phyloP scores from a whole-genome alignment of 352 stramenopile genomes.

The Paralagenidium karlingii region DNA sequence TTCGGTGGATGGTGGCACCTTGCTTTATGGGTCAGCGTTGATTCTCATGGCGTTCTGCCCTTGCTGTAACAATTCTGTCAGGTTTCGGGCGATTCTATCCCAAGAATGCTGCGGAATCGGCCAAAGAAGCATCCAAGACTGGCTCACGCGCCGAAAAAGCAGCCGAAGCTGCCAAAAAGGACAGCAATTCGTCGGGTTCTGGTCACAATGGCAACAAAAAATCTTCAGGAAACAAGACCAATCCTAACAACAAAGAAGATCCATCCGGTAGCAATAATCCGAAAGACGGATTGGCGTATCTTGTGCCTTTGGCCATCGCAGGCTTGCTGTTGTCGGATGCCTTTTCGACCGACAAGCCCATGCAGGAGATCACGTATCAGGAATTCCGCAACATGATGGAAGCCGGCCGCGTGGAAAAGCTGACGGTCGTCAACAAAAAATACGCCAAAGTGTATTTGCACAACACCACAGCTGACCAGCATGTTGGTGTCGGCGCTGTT shows the following conservation, averaged over 20 bases:
- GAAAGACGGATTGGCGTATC: constrained; percentile 55
- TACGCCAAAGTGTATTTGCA: constrained; percentile 82
- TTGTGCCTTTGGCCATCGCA: constrained; percentile 57
- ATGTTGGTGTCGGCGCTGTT: too few species aligned
- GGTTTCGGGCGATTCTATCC: constrained; percentile 79
- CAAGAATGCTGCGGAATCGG: constrained; percentile 42
- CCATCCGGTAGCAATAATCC: constrained; percentile 18
- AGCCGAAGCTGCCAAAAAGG: constrained; percentile 43
- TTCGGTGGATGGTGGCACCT: neutral
- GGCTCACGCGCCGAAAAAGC: constrained; percentile 14
- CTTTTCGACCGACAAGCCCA: constrained; percentile 57
- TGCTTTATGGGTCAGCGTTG: neutral
- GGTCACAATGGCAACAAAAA: constrained; percentile 30
- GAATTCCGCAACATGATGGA: constrained; percentile 85
- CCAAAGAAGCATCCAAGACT: constrained; percentile 34
- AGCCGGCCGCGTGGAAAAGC: constrained; percentile 75
- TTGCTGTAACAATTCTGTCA: constrained; percentile 3
- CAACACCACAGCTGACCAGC: constrained; percentile 11
- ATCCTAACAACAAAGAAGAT: constrained; percentile 10
- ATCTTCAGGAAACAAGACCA: constrained; percentile 17
- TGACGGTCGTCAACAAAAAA: constrained; percentile 88
- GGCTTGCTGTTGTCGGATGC: constrained; percentile 67
- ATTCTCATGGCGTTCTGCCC: neutral
- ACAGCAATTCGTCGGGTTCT: too few species aligned
- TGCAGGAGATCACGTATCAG: constrained; percentile 88